phyloP scores from a whole-genome alignment of 1,284 basidiomycete species.

The Malassezia sp. region DNA sequence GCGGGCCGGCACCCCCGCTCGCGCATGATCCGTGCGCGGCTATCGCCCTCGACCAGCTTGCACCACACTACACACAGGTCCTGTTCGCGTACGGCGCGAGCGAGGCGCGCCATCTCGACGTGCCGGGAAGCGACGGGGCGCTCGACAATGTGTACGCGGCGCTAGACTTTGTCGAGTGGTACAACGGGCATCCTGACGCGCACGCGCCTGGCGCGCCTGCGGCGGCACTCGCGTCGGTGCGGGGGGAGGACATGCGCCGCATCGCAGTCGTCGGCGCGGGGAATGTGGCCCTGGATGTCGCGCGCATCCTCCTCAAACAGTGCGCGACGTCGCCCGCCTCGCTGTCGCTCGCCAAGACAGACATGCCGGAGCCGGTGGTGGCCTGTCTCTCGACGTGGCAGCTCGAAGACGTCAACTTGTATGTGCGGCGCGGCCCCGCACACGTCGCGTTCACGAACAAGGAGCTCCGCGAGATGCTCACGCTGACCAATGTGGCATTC shows the following conservation, averaged over 20 bases:
- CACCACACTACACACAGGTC: conserved; percentile 65
- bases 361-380: conserved; percentile 68
- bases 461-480: conserved; percentile 81
- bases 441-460: conserved; percentile 89
- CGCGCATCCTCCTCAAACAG: conserved; percentile 66
- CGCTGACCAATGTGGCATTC: conserved; percentile 62
- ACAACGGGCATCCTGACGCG: conserved; percentile 70
- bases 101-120: conserved; percentile 49
- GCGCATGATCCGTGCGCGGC: conserved; percentile 1
- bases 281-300: conserved; percentile 88
- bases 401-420: conserved; percentile 67
- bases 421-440: conserved; percentile 73
- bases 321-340: conserved; percentile 43
- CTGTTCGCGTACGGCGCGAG: conserved; percentile 71
- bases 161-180: conserved; percentile 86
- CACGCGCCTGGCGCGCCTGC: conserved; percentile 27
- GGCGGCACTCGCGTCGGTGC: not conserved
- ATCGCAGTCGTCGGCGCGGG: conserved; percentile 86
- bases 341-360: conserved; percentile 59
- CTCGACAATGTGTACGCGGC: conserved; percentile 61
- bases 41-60: conserved; percentile 53
- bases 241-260: conserved; percentile 49
- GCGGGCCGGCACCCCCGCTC: not conserved
- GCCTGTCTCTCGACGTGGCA: conserved; percentile 56
- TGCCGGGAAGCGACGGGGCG: conserved; percentile 49